phyloP scores from a whole-genome alignment of 2,329 filamentous ascomycete genomes.

The Myriosclerotinia scirpicola region DNA sequence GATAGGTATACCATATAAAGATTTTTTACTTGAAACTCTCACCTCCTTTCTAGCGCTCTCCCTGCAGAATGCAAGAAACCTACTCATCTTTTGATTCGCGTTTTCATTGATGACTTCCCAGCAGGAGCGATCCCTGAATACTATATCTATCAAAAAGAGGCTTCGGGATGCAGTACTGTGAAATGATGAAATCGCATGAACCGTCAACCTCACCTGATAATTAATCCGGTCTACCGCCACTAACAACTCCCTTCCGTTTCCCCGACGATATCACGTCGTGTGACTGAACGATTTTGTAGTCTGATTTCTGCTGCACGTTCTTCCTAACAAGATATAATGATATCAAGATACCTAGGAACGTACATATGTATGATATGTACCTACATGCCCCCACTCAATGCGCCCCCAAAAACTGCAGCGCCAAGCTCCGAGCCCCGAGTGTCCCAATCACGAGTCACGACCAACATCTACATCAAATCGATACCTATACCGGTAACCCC shows the following conservation, averaged over 20 bases:
- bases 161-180: neutral
- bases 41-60: neutral
- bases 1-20: neutral
- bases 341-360: neutral
- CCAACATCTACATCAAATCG: neutral
- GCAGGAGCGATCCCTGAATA: neutral
- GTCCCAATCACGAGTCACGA: neutral
- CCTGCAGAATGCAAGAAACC: neutral
- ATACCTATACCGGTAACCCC: too few relatives aligned
- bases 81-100: neutral
- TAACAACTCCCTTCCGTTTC: neutral
- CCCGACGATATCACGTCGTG: neutral
- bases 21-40: neutral
- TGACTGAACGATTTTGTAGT: neutral
- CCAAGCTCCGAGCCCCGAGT: conserved; percentile 11
- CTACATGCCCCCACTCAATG: neutral
- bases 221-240: neutral
- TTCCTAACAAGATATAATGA: neutral
- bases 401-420: neutral
- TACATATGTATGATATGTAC: neutral
- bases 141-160: neutral
- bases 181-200: neutral
- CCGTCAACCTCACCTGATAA: neutral
- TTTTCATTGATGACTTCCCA: neutral
- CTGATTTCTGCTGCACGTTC: neutral